A percentile compares a stretch with the other conserved stretches of the same genome.
phyloP scores from a whole-genome alignment of 2,329 filamentous ascomycete genomes.

The Epichloe brachyelytri region DNA sequence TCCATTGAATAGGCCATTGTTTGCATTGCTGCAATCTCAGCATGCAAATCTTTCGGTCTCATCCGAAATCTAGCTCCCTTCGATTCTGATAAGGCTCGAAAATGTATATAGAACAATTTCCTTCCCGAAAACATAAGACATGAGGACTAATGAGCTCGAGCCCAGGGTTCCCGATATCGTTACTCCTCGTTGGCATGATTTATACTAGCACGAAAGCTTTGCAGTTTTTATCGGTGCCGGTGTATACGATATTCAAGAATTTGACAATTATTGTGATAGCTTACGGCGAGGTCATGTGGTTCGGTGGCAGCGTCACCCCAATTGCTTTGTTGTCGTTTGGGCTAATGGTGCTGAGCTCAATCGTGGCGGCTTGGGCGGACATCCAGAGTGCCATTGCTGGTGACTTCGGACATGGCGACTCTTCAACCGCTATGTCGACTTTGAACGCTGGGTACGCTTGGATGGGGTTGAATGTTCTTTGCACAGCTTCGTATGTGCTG shows the following conservation, averaged over 20 bases:
- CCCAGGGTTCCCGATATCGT: slow-evolving; percentile 89
- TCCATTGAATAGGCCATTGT: slow-evolving; percentile 57
- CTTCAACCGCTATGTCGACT: slow-evolving; percentile 68
- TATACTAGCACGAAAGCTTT: slow-evolving; percentile 94
- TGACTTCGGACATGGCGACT: slow-evolving; percentile 42
- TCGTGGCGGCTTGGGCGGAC: slow-evolving; percentile 95
- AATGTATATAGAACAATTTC: slow-evolving; percentile 48
- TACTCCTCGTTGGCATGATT: slow-evolving; percentile 97
- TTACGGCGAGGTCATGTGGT: slow-evolving; percentile 97
- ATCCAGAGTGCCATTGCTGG: slow-evolving; percentile 71
- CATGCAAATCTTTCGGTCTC: slow-evolving; percentile 66
- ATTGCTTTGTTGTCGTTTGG: slow-evolving; percentile 88
- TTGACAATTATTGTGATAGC: slow-evolving; percentile 97
- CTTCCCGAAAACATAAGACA: no score
- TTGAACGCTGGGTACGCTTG: slow-evolving; percentile 91
- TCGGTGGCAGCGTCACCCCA: slow-evolving; percentile 79
- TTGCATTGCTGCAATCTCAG: slow-evolving; percentile 72
- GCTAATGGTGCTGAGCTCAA: slow-evolving; percentile 87
- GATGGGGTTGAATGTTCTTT: slow-evolving; percentile 97
- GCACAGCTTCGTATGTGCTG: slow-evolving; percentile 78
- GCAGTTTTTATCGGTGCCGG: slow-evolving; percentile 90
- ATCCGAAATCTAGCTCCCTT: slow-evolving; percentile 76
- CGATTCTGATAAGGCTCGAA: slow-evolving; percentile 77
- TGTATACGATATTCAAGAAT: slow-evolving; percentile 99
- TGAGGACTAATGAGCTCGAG: not conserved